Evolutionary conservation across 192 early-diverging fungal species (phyloP).

Genomic region (Coemansia sp.): DNA sequence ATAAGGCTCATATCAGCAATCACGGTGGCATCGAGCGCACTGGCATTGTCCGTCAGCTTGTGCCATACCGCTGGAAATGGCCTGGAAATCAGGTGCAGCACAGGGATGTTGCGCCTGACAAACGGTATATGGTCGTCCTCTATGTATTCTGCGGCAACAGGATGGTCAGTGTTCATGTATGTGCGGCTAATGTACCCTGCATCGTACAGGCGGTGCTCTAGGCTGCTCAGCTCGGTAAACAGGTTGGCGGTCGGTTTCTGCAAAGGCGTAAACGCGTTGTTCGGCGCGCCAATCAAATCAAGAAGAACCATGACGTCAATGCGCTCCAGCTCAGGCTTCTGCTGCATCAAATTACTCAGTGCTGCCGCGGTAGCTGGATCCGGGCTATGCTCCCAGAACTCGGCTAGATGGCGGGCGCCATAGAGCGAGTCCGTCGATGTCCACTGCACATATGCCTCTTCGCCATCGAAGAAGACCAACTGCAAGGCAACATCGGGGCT

Average conservation of each 20-base stretch:
- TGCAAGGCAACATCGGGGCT: slow-evolving; percentile 67
- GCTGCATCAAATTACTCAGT: slow-evolving; percentile 20
- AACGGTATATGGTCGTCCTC: slow-evolving; percentile 93
- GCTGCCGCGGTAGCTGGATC: slow-evolving; percentile 41
- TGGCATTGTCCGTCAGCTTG: slow-evolving; percentile 68
- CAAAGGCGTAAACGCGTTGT: slow-evolving; percentile 52
- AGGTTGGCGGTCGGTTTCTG: slow-evolving; percentile 61
- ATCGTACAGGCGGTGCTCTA: slow-evolving; percentile 65
- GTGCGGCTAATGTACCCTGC: slow-evolving; percentile 40
- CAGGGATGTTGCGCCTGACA: slow-evolving; percentile 70
- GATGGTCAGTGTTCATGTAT: slow-evolving; percentile 27
- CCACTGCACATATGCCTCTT: slow-evolving; percentile 87
- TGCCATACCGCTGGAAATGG: slow-evolving; percentile 93
- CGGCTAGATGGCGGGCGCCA: slow-evolving; percentile 84
- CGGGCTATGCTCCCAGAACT: slow-evolving; percentile 66
- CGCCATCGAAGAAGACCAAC: slow-evolving; percentile 96
- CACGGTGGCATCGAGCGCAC: slow-evolving; percentile 60
- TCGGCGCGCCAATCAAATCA: slow-evolving; percentile 75
- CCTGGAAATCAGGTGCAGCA: slow-evolving; percentile 82
- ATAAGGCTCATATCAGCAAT: slow-evolving; percentile 77
- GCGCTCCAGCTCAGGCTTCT: slow-evolving; percentile 57
- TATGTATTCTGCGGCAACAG: slow-evolving; percentile 47
- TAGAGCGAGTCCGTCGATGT: slow-evolving; percentile 80
- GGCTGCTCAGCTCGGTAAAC: slow-evolving; percentile 65
- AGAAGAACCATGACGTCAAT: slow-evolving; percentile 87